Evolutionary conservation across 108 stramenopile genomes (phyloP).

Genomic region (Pelagomonas calceolata): DNA sequence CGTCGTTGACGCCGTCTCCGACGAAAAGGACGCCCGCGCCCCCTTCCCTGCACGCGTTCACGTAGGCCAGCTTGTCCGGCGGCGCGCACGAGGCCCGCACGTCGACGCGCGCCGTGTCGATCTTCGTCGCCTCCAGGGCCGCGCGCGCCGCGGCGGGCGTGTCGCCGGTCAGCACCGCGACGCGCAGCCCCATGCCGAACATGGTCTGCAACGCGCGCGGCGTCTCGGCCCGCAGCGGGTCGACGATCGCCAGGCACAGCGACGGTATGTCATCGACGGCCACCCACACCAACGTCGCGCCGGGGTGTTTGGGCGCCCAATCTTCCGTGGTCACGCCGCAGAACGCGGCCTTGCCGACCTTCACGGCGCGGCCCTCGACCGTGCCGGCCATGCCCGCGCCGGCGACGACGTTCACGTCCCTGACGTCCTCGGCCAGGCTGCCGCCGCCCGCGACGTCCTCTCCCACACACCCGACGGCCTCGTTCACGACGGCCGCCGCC

Average conservation of each 20-base stretch:
- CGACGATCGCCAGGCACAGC: neutral
- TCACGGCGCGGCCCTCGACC: neutral
- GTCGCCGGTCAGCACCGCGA: neutral
- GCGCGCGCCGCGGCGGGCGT: neutral
- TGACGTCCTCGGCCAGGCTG: neutral
- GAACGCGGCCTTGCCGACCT: neutral
- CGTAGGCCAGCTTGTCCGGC: slow-evolving; percentile 8
- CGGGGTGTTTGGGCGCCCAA: slow-evolving; percentile 1
- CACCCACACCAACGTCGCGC: slow-evolving; percentile 14
- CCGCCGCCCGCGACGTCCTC: neutral
- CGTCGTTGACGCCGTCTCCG: slow-evolving; percentile 49
- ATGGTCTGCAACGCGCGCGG: neutral
- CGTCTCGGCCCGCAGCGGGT: neutral
- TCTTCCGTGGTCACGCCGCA: neutral
- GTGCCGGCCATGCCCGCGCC: slow-evolving; percentile 3
- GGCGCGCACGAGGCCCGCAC: neutral
- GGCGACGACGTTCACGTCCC: neutral
- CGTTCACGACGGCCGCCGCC: slow-evolving; percentile 56
- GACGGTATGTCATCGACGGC: slow-evolving; percentile 2
- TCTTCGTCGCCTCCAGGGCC: neutral
- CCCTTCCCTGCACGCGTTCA: neutral
- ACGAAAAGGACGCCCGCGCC: slow-evolving; percentile 18
- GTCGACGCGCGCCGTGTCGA: neutral
- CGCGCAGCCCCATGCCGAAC: neutral
- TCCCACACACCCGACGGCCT: slow-evolving; percentile 21